Percentiles rank a stretch among this genome's conserved stretches.
These are phyloP conservation scores for Carpinus viminea DNA, from an alignment of 306 rosid genomes.

Conservation along the genomic window DNA sequence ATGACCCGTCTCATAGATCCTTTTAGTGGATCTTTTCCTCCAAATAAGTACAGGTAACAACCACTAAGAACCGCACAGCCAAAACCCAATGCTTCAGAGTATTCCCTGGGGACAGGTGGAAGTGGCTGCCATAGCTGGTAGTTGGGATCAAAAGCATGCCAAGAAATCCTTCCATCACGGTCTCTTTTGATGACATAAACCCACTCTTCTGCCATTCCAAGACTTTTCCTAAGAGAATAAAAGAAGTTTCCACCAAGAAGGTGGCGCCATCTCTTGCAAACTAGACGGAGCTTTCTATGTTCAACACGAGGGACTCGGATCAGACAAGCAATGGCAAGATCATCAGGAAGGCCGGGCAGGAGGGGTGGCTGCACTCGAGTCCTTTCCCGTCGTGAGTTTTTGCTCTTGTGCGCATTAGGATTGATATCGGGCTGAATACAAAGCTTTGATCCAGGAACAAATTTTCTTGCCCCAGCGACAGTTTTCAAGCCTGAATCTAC, in stretches of 20 bases:
- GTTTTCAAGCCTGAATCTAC: constrained; percentile 95
- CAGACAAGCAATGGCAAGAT: constrained; percentile 97
- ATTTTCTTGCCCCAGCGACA: constrained; percentile 92
- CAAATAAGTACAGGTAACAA: constrained; percentile 92
- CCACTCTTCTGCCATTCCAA: constrained; percentile 99
- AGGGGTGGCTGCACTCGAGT: constrained; percentile 92
- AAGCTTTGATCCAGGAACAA: constrained; percentile 92
- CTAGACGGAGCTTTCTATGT: constrained; percentile 84
- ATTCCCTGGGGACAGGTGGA: constrained; percentile 94
- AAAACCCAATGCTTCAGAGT: constrained; percentile 94
- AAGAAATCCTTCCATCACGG: constrained; percentile 86
- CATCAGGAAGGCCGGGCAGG: constrained; percentile 97
- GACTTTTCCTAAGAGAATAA: constrained; percentile 91
- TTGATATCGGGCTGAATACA: constrained; percentile 98
- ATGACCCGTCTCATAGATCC: constrained; percentile 98
- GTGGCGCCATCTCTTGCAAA: constrained; percentile 95
- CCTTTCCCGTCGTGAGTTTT: constrained; percentile 75
- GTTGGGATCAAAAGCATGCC: constrained; percentile 97
- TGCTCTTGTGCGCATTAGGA: constrained; percentile 84
- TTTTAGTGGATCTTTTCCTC: constrained; percentile 87
- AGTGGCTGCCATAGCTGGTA: constrained; percentile 98
- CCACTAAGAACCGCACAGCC: constrained; percentile 99
- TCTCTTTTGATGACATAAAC: constrained; percentile 96
- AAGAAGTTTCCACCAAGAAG: constrained; percentile 93
- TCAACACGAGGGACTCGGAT: constrained; percentile 93